Conservation (phyloP, 179 eudicot species). For the Pouteria campechiana region DNA sequence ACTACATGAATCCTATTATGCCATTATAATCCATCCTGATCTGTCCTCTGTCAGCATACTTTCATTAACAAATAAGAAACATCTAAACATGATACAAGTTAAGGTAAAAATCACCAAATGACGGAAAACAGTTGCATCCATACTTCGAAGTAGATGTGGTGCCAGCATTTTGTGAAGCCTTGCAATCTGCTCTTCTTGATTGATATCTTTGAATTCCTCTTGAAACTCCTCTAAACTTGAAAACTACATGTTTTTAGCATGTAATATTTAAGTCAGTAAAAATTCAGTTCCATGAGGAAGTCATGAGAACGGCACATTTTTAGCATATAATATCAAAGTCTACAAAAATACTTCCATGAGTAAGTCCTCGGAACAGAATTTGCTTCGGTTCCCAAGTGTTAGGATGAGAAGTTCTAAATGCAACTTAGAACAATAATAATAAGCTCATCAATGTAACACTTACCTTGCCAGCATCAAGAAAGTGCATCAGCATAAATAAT, state of each 20-base stretch:
- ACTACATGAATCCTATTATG: no score
- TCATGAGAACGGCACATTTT: not conserved
- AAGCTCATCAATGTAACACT: no score
- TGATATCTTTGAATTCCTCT: conserved; percentile 95
- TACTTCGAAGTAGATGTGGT: conserved; percentile 97
- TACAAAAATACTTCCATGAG: no score
- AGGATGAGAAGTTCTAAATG: no score
- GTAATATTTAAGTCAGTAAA: no score
- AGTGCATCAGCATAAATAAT: conserved; percentile 99
- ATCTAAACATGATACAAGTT: not conserved
- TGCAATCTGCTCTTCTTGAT: conserved; percentile 93
- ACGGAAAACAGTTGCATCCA: conserved; percentile 7
- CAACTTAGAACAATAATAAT: no score
- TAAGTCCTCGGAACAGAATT: no score
- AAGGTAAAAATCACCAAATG: not conserved
- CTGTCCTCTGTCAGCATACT: no score
- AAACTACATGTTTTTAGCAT: conserved; percentile 46
- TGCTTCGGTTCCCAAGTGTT: no score
- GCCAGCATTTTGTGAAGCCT: conserved; percentile 97
- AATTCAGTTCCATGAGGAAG: not conserved
- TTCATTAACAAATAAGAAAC: no score
- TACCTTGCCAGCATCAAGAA: conserved; percentile 99
- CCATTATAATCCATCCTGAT: no score
- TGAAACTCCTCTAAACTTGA: conserved; percentile 94
- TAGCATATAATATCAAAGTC: no score